Evolutionary conservation across 352 stramenopile genomes (phyloP).

Genomic region (Globisporangium mamillatum): DNA sequence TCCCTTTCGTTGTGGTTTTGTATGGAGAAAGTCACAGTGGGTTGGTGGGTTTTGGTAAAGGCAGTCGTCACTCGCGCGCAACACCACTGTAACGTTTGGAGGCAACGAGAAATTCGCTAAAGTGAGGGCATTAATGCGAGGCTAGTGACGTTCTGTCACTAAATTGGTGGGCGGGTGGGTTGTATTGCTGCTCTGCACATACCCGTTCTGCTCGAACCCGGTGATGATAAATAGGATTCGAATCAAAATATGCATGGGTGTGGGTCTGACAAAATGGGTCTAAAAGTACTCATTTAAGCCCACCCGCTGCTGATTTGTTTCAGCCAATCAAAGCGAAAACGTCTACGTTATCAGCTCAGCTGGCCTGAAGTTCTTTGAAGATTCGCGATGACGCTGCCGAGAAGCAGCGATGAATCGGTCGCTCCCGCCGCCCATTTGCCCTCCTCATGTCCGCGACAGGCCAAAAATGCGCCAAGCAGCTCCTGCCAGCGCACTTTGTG

Average conservation of each 20-base stretch:
- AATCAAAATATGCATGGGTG: not conserved
- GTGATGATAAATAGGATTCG: not conserved
- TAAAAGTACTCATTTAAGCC: not conserved
- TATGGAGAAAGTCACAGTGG: not conserved
- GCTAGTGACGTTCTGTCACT: not conserved
- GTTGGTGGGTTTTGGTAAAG: not conserved
- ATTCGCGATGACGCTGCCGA: slow-evolving; percentile 17
- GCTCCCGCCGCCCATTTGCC: too few species aligned
- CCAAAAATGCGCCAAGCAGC: not conserved
- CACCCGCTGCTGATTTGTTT: not conserved
- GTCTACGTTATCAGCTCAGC: slow-evolving; percentile 17
- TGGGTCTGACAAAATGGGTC: not conserved
- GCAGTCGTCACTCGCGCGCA: not conserved
- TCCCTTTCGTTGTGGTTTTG: not conserved
- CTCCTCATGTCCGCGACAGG: slow-evolving; percentile 2
- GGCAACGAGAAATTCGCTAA: not conserved
- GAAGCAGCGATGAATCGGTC: slow-evolving; percentile 5
- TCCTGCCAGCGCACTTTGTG: not conserved
- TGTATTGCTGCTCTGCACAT: not conserved
- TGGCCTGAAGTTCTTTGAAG: slow-evolving; percentile 10
- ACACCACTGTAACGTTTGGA: not conserved
- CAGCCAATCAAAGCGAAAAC: slow-evolving; percentile 11
- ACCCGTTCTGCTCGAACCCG: not conserved
- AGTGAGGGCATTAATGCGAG: not conserved
- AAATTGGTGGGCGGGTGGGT: not conserved